Evolutionary conservation across 1,139 yeast genomes (phyloP), one percentile per base, ranked within the genome.

Genomic region (Magnusiomyces clavatus): DNA sequence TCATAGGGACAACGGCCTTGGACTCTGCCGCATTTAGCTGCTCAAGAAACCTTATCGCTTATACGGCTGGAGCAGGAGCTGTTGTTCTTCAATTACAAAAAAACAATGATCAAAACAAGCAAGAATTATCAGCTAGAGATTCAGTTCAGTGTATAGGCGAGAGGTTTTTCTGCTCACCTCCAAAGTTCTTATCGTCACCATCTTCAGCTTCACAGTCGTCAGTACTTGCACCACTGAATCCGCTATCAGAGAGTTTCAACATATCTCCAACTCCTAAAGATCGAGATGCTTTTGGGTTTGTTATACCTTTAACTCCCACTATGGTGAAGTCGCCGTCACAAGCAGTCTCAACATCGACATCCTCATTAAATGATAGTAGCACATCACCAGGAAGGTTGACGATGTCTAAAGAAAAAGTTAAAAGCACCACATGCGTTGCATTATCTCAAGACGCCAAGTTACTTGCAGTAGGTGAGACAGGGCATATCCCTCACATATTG

Each of bases 51-150:
- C 53, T 69, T 5, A 60, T 82, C 13, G 86, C 83, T 0, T 82
- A 81, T 59, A 74, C 80, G 1, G 85, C 85, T 3, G 81, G 87
- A 48, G 85, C 86, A 6, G 87, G 87, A 0, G 86, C 81, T 0
- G 83, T 81, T 3, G 78, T 80, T 3, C 67, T 77, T 44, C 54
- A 54, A 60, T 48, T 20, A 34, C 48, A 24, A 24, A 24, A 24
- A 24, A 24, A 24, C 8, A 8, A 4, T 24, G 31, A 24, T 24
- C 31, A 24, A 24, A 24, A 24, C 8, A 24, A 24, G 31, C 31
- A 24, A 5, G 31, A 8, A 5, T 24, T 24, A 24, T 24, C 31
- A 24, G 8, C 31, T 24, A 24, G 31, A 24, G 31, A 24, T 8
- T 19, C 49, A 2, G 10, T 19, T 10, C 10, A 6, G 11, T 29